These are phyloP conservation scores for Streptanthus diversifolius DNA, from an alignment of 345 rosid genomes.

Conservation along the genomic window DNA sequence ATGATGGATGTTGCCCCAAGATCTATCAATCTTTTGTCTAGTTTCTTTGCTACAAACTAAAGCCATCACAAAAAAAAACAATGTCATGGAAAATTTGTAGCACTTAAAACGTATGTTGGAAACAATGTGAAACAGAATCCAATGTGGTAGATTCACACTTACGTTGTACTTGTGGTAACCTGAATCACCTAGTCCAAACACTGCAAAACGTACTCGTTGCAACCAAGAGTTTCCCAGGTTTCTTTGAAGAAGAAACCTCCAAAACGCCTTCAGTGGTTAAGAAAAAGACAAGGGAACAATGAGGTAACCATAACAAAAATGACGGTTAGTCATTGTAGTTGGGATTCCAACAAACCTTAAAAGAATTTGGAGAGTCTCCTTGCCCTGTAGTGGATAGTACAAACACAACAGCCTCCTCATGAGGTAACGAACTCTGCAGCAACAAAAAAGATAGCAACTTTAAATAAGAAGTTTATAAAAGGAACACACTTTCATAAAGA, in stretches of 20 bases:
- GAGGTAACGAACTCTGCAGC: constrained; percentile 59
- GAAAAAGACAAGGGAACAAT: constrained; percentile 17
- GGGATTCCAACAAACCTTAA: constrained; percentile 46
- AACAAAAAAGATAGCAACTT: background rate
- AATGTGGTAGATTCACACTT: constrained; percentile 19
- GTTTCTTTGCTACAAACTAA: constrained; percentile 96
- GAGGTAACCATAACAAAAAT: background rate
- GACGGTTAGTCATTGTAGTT: background rate
- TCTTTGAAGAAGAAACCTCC: constrained; percentile 82
- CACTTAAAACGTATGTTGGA: background rate
- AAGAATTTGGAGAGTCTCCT: constrained; percentile 88
- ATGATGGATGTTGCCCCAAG: constrained; percentile 69
- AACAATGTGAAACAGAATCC: background rate
- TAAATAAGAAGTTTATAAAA: background rate
- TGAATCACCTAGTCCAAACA: constrained; percentile 92
- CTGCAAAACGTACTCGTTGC: constrained; percentile 61
- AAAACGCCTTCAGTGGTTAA: constrained; percentile 50
- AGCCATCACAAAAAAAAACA: constrained; percentile 28
- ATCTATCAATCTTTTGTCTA: constrained; percentile 81
- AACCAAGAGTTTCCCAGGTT: constrained; percentile 61
- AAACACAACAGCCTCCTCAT: constrained; percentile 58
- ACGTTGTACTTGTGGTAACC: constrained; percentile 90
- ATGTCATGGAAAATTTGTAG: background rate
- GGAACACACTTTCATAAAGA: background rate
- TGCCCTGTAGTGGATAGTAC: constrained; percentile 95